A percentile compares a stretch with the other conserved stretches of the same genome.
Conservation (phyloP, 2,329 filamentous ascomycete species). For the Fusarium burgessii region DNA sequence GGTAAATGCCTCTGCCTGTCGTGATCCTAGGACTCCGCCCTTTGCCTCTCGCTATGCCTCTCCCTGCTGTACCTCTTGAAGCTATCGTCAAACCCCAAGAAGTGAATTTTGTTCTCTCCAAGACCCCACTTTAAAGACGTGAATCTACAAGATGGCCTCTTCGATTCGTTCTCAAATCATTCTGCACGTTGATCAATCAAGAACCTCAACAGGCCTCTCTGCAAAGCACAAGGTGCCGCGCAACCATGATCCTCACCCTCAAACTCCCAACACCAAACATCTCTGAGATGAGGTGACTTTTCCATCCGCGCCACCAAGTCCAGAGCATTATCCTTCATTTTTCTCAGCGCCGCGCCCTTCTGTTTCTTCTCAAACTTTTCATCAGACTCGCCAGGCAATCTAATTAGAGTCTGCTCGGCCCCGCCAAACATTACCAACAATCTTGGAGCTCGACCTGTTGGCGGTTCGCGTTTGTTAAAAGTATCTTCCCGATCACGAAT, state of each 20-base stretch:
- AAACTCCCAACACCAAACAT: constrained; percentile 45
- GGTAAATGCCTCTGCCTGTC: too few species aligned
- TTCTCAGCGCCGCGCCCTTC: constrained; percentile 31
- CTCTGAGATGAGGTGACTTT: constrained; percentile 28
- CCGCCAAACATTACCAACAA: constrained; percentile 51
- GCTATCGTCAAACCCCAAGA: too few species aligned
- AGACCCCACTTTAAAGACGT: too few species aligned
- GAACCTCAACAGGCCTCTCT: constrained; percentile 40
- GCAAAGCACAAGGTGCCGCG: constrained; percentile 37
- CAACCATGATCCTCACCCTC: constrained; percentile 45
- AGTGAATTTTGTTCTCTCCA: too few species aligned
- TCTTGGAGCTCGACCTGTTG: constrained; percentile 39
- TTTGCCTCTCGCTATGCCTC: too few species aligned
- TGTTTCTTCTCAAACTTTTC: constrained; percentile 48
- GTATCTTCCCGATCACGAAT: constrained; percentile 46
- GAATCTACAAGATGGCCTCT: too few species aligned
- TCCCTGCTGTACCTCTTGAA: too few species aligned
- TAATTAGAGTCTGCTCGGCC: constrained; percentile 49
- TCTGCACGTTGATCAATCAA: constrained; percentile 22
- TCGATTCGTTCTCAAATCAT: too few species aligned
- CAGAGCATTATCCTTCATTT: constrained; percentile 41
- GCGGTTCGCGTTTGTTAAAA: constrained; percentile 36
- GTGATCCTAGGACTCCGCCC: too few species aligned
- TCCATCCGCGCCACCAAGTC: constrained; percentile 39
- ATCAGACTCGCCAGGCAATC: constrained; percentile 45